Evolutionary conservation across 176 grass and related monocot genomes (phyloP), one percentile per base, ranked within the genome.

Genomic region (Musa itinerans): DNA sequence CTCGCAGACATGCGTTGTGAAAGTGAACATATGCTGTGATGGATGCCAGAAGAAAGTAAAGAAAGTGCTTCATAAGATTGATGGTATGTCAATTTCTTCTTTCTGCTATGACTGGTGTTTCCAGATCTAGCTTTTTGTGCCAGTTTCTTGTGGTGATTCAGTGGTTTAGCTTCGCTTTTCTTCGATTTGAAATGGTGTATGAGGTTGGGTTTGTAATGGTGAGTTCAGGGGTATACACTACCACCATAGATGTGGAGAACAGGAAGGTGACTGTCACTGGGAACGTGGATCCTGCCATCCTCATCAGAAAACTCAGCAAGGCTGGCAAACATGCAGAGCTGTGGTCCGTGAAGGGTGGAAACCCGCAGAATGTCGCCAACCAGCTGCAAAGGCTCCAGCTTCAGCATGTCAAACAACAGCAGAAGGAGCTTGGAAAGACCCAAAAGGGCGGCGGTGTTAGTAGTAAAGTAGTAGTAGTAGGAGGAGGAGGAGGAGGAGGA

Each of bases 271-370:
- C 71, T 51, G 84, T 94, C 55, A 80, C 78, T 21, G 90, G 95
- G 9, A 61, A 83, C 12, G 85, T 89, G 24, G 90, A 93, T 81
- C 90, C 90, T 75, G 78, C 34, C 68, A 99, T 89, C 82, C 85
- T 99, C 50, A 91, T 99, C 7, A 87, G 91, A 78, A 93, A 91
- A 61, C 86, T 99, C 10, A 82, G 87, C 84, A 99, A 87, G 76
- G 86, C 83, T 20, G 95, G 95, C 54, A 99, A 99, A 80, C 90
- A 89, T 1, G 90, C 90, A 2, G 82, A 83, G 80, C 80, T 94
- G 10, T 89, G 83, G 86, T 81, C 89, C 62, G 56, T 88, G n/a
- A 94, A 94, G 83, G 77, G 81, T 6, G 70, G 65, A 26, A 55
- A 74, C 10, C 15, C 9, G 29, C 53, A 74, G 68, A 67, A 82